Evolutionary conservation across 2,329 filamentous ascomycete genomes (phyloP), one percentile per base, ranked within the genome.

Genomic region (Chaetomium sp.): DNA sequence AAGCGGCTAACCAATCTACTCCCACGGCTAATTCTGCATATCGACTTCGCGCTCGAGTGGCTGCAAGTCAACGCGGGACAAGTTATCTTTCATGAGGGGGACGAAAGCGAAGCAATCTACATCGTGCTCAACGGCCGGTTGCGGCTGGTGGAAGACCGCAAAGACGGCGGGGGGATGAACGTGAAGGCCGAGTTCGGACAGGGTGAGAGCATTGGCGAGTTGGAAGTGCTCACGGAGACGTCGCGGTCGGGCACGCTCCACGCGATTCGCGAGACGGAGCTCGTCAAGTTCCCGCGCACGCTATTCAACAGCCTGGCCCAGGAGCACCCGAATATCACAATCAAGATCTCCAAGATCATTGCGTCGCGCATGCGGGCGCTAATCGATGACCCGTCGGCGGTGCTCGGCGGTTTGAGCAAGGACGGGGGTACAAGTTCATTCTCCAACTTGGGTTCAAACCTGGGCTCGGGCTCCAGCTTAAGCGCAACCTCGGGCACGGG

Each of bases 291-390:
- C 58, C 94, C 94, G 0, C 88, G 92, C 56, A 96, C 90, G 0
- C 75, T 99, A 1, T 99, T 99, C 77, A 99, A 99, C 76, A 99
- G 94, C 67, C 81, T 99, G 52, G 94, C 94, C 0, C 87, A 96
- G 67, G 94, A 99, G 67, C 94, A 99, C 67, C 94, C 94, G 5
- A 95, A 91, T 44, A 99, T 99, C 66, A 97, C 94, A 0, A 97
- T 99, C 70, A 96, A 97, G 71, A 95, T 99, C 34, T 97, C 94
- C 1, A 99, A 97, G 71, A 94, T 99, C 63, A 96, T 99, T 65
- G 94, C 94, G 0, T 91, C 91, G 38, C 85, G 94, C 3, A 97
- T 99, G 94, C 81, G 92, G 58, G 82, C 89, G 43, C 74, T 96
- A 41, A 83, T 97, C 19, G 90, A 97, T 64, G 87, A 91, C 64